Conservation (phyloP, 106 monocot species). For the Hemerocallis citrina region DNA sequence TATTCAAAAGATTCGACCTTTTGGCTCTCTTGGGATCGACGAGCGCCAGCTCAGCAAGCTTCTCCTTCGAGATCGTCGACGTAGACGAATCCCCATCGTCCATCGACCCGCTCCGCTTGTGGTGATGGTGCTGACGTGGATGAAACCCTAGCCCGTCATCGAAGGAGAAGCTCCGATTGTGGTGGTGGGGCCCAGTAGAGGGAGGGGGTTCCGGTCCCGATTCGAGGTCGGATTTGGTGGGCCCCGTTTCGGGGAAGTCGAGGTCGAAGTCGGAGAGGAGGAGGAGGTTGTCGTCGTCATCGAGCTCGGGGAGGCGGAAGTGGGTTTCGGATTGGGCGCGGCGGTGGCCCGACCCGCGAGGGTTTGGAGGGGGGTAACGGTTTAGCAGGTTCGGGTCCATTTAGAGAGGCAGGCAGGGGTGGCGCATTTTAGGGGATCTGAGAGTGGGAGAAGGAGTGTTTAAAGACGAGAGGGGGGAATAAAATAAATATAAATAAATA, state of each 20-base stretch:
- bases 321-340: constrained; percentile 87
- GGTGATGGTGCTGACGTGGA: constrained; percentile 13
- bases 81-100: constrained; percentile 66
- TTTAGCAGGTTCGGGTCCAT: neutral
- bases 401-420: neutral
- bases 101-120: constrained; percentile 58
- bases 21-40: constrained; percentile 94
- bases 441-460: too few species aligned
- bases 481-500: too few species aligned
- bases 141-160: constrained; percentile 60
- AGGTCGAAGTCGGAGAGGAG: constrained; percentile 70
- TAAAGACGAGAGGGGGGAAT: too few species aligned
- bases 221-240: constrained; percentile 49
- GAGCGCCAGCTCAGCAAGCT: constrained; percentile 76
- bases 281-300: constrained; percentile 58
- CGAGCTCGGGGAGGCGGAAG: constrained; percentile 66
- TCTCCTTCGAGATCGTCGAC: constrained; percentile 49
- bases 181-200: constrained; percentile 11
- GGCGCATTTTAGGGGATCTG: too few species aligned
- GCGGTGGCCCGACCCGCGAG: constrained; percentile 34
- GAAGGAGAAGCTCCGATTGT: constrained; percentile 66
- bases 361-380: neutral
- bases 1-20: constrained; percentile 31
- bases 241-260: constrained; percentile 52
- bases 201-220: neutral